A percentile compares a stretch with the other conserved stretches of the same genome.
Conservation (phyloP, 768 basidiomycete species). For the Lactarius hatsudake region DNA sequence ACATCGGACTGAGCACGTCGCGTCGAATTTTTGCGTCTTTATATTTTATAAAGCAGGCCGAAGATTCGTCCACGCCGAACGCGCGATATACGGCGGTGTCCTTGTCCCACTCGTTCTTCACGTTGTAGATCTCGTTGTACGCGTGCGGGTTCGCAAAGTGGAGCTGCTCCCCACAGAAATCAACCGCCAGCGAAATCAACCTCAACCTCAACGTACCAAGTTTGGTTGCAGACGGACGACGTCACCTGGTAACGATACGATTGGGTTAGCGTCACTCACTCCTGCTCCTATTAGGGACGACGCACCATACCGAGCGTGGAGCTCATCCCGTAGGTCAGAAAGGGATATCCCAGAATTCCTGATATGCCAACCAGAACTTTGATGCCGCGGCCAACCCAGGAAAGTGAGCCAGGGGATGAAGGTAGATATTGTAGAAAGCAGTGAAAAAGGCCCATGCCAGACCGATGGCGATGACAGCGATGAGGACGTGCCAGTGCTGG, state of each 20-base stretch:
- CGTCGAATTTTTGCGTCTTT: conserved; percentile 38
- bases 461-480: not conserved
- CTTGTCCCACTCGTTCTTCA: conserved; percentile 36
- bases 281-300: not conserved
- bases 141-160: conserved; percentile 43
- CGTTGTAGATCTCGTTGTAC: conserved; percentile 41
- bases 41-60: conserved; percentile 38
- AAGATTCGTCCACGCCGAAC: conserved; percentile 40
- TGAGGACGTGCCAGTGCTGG: not conserved
- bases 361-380: conserved; percentile 25
- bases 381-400: conserved; percentile 29
- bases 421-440: conserved; percentile 15
- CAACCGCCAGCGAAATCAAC: not conserved
- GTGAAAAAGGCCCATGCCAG: not conserved
- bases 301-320: conserved; percentile 39
- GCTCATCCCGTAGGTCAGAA: conserved; percentile 35
- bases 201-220: conserved; percentile 34
- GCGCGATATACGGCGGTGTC: conserved; percentile 38
- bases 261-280: not conserved
- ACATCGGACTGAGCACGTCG: conserved; percentile 40
- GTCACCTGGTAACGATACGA: conserved; percentile 31
- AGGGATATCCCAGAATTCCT: conserved; percentile 27
- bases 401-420: conserved; percentile 28
- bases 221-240: conserved; percentile 42
- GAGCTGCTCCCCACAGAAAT: conserved; percentile 32